Evolutionary conservation across 176 grass and related monocot species (phyloP).

Genomic region (Oryza officinalis): DNA sequence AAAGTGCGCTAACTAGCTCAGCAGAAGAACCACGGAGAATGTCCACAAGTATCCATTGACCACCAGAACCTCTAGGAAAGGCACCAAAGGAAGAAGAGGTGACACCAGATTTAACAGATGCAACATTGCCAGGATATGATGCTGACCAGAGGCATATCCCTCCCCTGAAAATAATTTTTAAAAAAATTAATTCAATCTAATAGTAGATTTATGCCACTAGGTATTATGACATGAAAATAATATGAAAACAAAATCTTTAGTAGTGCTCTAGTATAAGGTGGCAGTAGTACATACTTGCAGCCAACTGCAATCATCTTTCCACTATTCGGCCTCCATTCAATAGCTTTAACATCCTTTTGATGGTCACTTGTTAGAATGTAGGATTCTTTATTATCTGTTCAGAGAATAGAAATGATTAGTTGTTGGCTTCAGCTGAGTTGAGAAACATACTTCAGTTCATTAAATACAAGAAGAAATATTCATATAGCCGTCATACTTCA

Average conservation of each 20-base stretch:
- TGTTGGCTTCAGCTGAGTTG: slow-evolving; percentile 5
- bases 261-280: neutral
- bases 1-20: slow-evolving; percentile 73
- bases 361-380: slow-evolving; percentile 72
- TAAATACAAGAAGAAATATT: neutral
- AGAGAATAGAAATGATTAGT: slow-evolving; percentile 11
- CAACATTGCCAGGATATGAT: slow-evolving; percentile 83
- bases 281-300: slow-evolving; percentile 65
- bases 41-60: slow-evolving; percentile 82
- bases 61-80: slow-evolving; percentile 69
- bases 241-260: neutral
- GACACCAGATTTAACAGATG: slow-evolving; percentile 65
- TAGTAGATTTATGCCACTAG: neutral
- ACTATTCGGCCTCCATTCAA: slow-evolving; percentile 93
- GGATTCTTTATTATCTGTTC: slow-evolving; percentile 83
- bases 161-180: slow-evolving; percentile 64
- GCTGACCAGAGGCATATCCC: slow-evolving; percentile 96
- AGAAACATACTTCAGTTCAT: slow-evolving; percentile 3
- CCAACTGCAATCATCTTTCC: slow-evolving; percentile 91
- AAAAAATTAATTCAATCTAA: neutral
- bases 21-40: slow-evolving; percentile 55
- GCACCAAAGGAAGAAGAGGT: slow-evolving; percentile 54
- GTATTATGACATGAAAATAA: slow-evolving; percentile 25
- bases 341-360: slow-evolving; percentile 71
- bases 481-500: neutral